Evolutionary conservation across 257 asterid species (phyloP).

Genomic region (Phtheirospermum japonicum): DNA sequence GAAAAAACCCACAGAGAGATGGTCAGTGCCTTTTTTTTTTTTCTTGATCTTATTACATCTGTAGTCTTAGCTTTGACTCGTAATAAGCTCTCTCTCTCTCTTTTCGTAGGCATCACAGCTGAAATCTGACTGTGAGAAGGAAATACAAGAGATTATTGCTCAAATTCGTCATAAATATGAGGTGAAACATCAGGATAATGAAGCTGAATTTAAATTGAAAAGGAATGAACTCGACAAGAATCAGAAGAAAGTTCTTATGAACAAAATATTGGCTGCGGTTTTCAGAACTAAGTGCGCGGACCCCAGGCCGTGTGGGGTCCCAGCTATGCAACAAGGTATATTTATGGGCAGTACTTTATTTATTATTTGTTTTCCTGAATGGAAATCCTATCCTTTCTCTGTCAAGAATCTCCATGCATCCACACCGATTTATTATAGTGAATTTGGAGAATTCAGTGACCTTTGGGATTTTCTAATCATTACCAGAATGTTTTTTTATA

Average conservation of each 20-base stretch:
- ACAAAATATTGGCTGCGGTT: conserved; percentile 68
- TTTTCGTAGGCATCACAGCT: conserved; percentile 47
- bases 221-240: conserved; percentile 46
- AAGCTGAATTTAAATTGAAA: conserved; percentile 40
- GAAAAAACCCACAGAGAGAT: conserved; percentile 37
- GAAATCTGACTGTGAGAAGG: conserved; percentile 69
- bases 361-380: conserved; percentile 14
- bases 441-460: neutral
- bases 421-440: neutral
- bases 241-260: conserved; percentile 46
- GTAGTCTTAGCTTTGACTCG: conserved; percentile 16
- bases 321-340: conserved; percentile 57
- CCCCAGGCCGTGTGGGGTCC: conserved; percentile 45
- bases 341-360: conserved; percentile 5
- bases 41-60: conserved; percentile 28
- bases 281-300: conserved; percentile 71
- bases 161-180: conserved; percentile 55
- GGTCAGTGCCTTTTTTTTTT: conserved; percentile 48
- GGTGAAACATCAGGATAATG: conserved; percentile 50
- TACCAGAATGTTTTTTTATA: neutral
- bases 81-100: conserved; percentile 19
- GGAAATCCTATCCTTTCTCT: neutral
- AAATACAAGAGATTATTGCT: conserved; percentile 49
- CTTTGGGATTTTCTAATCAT: no score
- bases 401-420: conserved; percentile 7